Percentiles rank a stretch among this genome's conserved stretches.
Conservation (phyloP, 1,284 basidiomycete species). For the Malassezia restricta region DNA sequence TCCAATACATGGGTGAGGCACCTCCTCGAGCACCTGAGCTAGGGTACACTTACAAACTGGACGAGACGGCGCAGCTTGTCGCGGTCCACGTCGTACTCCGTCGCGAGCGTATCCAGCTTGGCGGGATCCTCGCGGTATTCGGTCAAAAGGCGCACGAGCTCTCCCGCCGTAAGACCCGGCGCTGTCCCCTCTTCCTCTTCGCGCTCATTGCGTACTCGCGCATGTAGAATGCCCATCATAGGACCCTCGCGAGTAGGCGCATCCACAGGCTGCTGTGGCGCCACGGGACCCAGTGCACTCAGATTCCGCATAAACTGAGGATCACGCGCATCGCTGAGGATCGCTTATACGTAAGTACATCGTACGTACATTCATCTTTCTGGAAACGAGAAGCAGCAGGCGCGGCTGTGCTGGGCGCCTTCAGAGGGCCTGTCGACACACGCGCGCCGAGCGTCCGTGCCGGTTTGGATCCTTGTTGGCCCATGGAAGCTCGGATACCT, state of each 20-base stretch:
- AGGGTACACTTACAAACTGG: not conserved
- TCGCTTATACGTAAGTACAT: not conserved
- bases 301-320: conserved; percentile 13
- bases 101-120: conserved; percentile 7
- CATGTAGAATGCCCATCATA: conserved; percentile 10
- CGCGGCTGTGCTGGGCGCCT: not conserved
- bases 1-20: not conserved
- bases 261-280: not conserved
- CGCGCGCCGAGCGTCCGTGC: conserved; percentile 1
- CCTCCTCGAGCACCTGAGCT: too few species aligned
- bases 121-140: conserved; percentile 1
- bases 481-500: conserved; percentile 6
- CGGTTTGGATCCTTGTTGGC: conserved; percentile 12
- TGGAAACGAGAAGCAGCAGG: conserved; percentile 3
- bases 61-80: not conserved
- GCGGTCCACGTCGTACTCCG: conserved; percentile 11
- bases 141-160: conserved; percentile 5
- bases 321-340: conserved; percentile 9
- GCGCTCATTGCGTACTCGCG: conserved; percentile 2
- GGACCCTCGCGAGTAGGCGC: not conserved
- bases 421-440: not conserved
- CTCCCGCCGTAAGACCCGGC: conserved; percentile 3
- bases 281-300: conserved; percentile 2
- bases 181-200: not conserved
- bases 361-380: conserved; percentile 9